Conservation (phyloP, 1,284 basidiomycete genomes). For the Cryptococcus amylolentus region DNA sequence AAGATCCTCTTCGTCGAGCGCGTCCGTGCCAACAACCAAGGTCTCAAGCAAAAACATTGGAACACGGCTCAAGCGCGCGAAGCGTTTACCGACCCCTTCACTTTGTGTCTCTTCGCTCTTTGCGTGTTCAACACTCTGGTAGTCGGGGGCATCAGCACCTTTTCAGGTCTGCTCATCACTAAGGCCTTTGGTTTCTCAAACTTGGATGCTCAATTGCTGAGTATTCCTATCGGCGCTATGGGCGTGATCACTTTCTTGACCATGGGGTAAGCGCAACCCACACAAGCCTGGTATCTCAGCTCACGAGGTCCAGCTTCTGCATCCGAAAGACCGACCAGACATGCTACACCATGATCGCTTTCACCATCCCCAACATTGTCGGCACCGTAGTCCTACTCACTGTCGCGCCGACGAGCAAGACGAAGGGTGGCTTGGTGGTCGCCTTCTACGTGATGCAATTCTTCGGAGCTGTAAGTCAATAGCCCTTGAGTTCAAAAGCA, state of each 20-base stretch:
- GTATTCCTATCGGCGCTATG: slow-evolving; percentile 21
- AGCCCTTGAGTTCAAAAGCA: not conserved
- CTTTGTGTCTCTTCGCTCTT: slow-evolving; percentile 28
- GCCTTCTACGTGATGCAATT: slow-evolving; percentile 31
- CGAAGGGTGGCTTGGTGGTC: slow-evolving; percentile 23
- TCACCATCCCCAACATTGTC: slow-evolving; percentile 26
- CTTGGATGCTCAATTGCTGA: slow-evolving; percentile 15
- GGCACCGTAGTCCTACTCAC: slow-evolving; percentile 28
- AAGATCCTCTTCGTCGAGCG: slow-evolving; percentile 33
- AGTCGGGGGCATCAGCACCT: slow-evolving; percentile 34
- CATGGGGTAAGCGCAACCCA: not conserved
- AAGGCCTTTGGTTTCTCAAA: slow-evolving; percentile 19
- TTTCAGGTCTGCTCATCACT: slow-evolving; percentile 24
- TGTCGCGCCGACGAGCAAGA: slow-evolving; percentile 15
- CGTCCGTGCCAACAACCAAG: slow-evolving; percentile 38
- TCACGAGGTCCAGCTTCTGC: slow-evolving; percentile 7
- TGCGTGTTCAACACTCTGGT: slow-evolving; percentile 28
- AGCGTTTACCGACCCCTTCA: slow-evolving; percentile 28
- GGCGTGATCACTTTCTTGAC: slow-evolving; percentile 15
- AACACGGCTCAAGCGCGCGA: slow-evolving; percentile 28
- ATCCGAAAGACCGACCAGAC: slow-evolving; percentile 23
- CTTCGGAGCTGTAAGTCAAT: slow-evolving; percentile 18
- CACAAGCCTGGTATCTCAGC: not conserved
- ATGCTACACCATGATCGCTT: slow-evolving; percentile 20
- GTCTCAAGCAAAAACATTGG: slow-evolving; percentile 31